Base-by-base conservation (phyloP, 2,329 filamentous ascomycete species). In the Aureobasidium uvarum region DNA sequence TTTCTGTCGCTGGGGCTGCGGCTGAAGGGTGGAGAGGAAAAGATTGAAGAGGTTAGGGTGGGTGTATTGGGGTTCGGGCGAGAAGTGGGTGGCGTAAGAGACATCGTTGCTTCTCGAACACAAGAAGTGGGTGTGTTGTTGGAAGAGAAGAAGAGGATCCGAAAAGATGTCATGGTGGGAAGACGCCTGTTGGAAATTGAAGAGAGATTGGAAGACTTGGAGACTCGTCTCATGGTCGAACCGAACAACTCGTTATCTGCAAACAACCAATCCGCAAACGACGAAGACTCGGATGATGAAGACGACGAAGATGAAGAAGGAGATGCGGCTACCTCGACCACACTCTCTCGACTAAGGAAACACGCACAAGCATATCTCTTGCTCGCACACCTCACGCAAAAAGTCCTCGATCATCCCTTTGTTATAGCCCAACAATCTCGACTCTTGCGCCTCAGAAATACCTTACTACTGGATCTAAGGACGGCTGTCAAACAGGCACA, bases 41-140 rank as follows among this genome's bases (percentile, higher is more conserved):
- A 89, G 75, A 89, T 97, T 0, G 93, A 96, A 74, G 92, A 96
- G 73, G 89, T 98, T 38, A 85, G 91, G 50, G 90, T 99, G 0
- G 92, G 92, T 0, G 78, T 99, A 64, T 76, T 98, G 67, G 92
- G 92, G 0, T 97, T 99, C 72, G 84, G 88, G 67, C 85, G 93
- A 68, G 92, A 95, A 60, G 85, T 97, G 0, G 88, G 91, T 69
- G 87, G 88, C 58, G 83, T 98, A 56, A 87, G 86, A 73, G 80
- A 79, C 11, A 84, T 83, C 20, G 90, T 97, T 0, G 79, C 81
- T 8, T 82, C 84, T 66, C 83, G 89, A 68, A 86, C 85, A 28
- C 77, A 77, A 23, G 88, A 94, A 70, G 85, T 92, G 1, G 80
- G 81, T 43, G 76, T 74, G 4, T 77, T 92, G 60, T 81, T 91